These are phyloP conservation scores for Rhododendron simsii DNA, from an alignment of 148 eudicot species.

Conservation along the genomic window DNA sequence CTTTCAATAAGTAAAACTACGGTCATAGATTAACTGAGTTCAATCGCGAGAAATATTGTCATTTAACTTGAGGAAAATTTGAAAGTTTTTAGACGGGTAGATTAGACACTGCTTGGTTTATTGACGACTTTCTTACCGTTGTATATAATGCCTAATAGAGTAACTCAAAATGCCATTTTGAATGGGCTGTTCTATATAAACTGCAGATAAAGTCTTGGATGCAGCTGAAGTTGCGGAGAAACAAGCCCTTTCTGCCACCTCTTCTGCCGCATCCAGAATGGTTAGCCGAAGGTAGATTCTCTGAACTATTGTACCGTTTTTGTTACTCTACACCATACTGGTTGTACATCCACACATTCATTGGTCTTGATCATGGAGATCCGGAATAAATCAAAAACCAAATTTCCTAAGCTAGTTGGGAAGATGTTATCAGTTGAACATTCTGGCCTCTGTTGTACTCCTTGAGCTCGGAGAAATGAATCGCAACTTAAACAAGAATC, in stretches of 20 bases:
- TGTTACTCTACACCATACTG: background rate
- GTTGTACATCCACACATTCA: background rate
- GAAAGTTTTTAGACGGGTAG: too few species aligned
- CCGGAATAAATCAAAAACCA: background rate
- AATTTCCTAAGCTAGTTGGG: background rate
- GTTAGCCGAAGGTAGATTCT: constrained; percentile 52
- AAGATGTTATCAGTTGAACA: background rate
- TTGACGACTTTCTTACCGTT: too few species aligned
- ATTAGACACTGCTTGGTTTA: too few species aligned
- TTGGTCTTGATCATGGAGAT: background rate
- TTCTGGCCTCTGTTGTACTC: background rate
- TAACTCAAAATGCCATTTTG: too few species aligned
- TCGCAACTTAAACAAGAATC: background rate
- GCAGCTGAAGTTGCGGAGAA: constrained; percentile 91
- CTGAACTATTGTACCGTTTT: background rate
- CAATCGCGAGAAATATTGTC: background rate
- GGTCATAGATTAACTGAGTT: background rate
- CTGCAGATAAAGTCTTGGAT: constrained; percentile 65
- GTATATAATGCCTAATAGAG: background rate
- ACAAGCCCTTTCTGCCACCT: constrained; percentile 70
- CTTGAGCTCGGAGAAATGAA: background rate
- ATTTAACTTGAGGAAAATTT: background rate
- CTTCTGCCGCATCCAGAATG: constrained; percentile 61
- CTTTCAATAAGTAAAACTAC: background rate
- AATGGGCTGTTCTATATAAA: background rate